These are phyloP conservation scores for Candida piceae DNA, from an alignment of 805 yeast species.

Conservation along the genomic window DNA sequence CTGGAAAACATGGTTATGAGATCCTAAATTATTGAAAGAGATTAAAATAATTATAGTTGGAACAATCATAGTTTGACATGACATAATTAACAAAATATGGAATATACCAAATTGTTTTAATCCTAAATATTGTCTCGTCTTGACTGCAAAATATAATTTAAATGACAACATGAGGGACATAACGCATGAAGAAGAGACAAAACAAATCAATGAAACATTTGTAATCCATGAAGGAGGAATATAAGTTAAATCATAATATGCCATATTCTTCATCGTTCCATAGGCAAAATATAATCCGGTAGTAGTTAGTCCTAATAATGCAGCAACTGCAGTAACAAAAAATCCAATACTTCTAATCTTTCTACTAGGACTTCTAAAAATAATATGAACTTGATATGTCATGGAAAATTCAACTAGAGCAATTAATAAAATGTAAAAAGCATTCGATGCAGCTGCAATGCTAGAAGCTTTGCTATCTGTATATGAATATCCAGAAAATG, in stretches of 20 bases:
- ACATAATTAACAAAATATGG: conserved; percentile 77
- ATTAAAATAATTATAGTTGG: conserved; percentile 68
- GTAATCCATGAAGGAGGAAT: conserved; percentile 34
- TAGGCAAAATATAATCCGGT: conserved; percentile 54
- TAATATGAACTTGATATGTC: conserved; percentile 64
- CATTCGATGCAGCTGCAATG: conserved; percentile 56
- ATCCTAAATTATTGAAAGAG: conserved; percentile 38
- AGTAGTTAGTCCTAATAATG: conserved; percentile 47
- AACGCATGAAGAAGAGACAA: conserved; percentile 62
- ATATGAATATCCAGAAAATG: conserved; percentile 42
- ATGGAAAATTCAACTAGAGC: conserved; percentile 59
- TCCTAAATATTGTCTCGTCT: conserved; percentile 72
- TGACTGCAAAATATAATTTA: conserved; percentile 67
- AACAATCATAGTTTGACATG: conserved; percentile 72
- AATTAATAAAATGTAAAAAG: conserved; percentile 56
- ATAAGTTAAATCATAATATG: conserved; percentile 15
- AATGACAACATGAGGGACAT: conserved; percentile 54
- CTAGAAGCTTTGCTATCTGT: conserved; percentile 36
- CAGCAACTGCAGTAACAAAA: conserved; percentile 34
- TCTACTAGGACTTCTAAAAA: conserved; percentile 56
- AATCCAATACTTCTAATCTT: conserved; percentile 35
- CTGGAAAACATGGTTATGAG: conserved; percentile 28
- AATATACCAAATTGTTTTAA: conserved; percentile 76
- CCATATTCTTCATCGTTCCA: conserved; percentile 40
- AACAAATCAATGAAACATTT: conserved; percentile 54